Percentiles rank a stretch among this genome's conserved stretches.
Conservation (phyloP, 106 monocot species). For the Dendrobium nobile region DNA sequence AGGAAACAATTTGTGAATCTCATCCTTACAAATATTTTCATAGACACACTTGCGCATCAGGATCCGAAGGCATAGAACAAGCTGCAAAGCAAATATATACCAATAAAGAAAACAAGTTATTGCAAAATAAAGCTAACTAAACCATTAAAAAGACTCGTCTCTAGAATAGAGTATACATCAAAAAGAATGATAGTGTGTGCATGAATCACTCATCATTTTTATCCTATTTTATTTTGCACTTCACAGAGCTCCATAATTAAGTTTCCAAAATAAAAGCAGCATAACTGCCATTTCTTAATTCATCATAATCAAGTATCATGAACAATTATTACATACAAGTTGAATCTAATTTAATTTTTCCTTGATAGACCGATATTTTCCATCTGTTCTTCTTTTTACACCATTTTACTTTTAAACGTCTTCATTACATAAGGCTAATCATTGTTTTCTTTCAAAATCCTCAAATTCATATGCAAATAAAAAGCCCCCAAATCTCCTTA, state of each 20-base stretch:
- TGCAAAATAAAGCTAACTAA: neutral
- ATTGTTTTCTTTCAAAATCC: neutral
- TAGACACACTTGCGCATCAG: constrained; percentile 65
- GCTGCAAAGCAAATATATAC: constrained; percentile 33
- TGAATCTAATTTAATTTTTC: neutral
- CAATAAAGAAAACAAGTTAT: neutral
- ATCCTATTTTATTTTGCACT: neutral
- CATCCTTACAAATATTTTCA: constrained; percentile 58
- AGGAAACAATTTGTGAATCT: constrained; percentile 76
- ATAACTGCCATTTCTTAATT: neutral
- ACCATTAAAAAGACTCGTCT: neutral
- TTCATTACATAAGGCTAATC: neutral
- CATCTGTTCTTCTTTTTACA: neutral
- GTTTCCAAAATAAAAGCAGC: neutral
- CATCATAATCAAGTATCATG: neutral
- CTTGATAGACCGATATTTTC: neutral
- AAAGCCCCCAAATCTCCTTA: too few species aligned
- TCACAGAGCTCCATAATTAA: neutral
- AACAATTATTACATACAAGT: neutral
- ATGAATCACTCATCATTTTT: neutral
- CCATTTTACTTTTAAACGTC: neutral
- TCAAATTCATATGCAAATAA: neutral
- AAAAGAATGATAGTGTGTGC: neutral
- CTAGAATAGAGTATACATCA: neutral
- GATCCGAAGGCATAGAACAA: constrained; percentile 86